phyloP scores from a whole-genome alignment of 257 asterid genomes.

The Catharanthus roseus region DNA sequence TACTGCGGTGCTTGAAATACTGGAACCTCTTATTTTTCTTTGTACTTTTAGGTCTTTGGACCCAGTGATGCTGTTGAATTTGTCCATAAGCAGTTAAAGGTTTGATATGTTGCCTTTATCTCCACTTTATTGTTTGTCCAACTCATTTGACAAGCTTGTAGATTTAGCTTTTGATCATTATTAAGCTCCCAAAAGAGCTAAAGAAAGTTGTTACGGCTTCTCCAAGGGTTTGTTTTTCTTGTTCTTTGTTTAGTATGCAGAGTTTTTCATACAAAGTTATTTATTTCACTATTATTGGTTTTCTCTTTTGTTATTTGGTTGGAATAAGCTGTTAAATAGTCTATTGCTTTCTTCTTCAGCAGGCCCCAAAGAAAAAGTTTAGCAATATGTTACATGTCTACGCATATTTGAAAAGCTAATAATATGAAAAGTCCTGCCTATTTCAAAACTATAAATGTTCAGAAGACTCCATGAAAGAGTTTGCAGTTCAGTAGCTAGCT shows the following conservation, averaged over 20 bases:
- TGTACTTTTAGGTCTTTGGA: slow-evolving; percentile 67
- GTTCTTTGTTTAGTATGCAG: neutral
- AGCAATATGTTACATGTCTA: too few species aligned
- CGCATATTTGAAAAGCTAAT: too few species aligned
- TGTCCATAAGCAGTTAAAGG: slow-evolving; percentile 80
- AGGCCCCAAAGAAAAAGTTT: too few species aligned
- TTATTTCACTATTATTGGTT: neutral
- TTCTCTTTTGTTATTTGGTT: too few species aligned
- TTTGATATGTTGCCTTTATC: slow-evolving; percentile 22
- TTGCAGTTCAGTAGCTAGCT: neutral
- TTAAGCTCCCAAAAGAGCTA: neutral
- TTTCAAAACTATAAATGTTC: too few species aligned
- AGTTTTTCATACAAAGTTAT: neutral
- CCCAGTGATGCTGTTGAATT: slow-evolving; percentile 92
- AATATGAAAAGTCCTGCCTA: too few species aligned
- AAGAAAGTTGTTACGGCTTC: neutral
- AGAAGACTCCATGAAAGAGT: neutral
- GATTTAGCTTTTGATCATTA: neutral
- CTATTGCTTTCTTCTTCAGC: too few species aligned
- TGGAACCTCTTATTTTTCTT: neutral
- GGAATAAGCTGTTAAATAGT: too few species aligned
- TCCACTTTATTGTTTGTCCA: neutral
- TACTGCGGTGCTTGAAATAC: neutral
- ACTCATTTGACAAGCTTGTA: neutral
- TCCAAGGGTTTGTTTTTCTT: neutral